Evolutionary conservation across 768 basidiomycete genomes (phyloP).

Genomic region (Gymnopilus junonius): DNA sequence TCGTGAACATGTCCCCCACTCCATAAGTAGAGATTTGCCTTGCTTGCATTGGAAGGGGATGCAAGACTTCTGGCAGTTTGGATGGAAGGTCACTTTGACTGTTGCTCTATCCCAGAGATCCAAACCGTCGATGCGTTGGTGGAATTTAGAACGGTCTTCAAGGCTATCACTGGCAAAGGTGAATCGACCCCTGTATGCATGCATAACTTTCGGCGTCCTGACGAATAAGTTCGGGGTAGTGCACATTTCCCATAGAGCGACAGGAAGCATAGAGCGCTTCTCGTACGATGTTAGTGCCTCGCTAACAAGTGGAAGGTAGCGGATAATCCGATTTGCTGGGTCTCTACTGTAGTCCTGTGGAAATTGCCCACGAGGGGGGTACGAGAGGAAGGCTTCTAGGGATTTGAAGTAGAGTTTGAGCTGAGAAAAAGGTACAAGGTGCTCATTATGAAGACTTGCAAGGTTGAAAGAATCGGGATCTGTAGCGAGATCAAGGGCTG

Average conservation of each 20-base stretch:
- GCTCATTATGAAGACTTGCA: not conserved
- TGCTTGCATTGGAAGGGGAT: not conserved
- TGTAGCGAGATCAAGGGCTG: not conserved
- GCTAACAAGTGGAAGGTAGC: not conserved
- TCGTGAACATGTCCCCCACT: not conserved
- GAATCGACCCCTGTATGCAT: not conserved
- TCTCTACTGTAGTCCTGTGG: not conserved
- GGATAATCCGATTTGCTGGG: not conserved
- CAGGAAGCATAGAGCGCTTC: not conserved
- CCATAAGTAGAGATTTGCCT: not conserved
- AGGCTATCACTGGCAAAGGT: not conserved
- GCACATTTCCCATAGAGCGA: not conserved
- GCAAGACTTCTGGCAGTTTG: not conserved
- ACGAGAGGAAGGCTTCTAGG: not conserved
- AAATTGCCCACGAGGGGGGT: not conserved
- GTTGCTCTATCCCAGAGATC: not conserved
- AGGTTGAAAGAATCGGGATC: not conserved
- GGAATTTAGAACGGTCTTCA: not conserved
- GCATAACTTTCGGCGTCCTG: not conserved
- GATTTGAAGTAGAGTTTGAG: not conserved
- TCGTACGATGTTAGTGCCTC: not conserved
- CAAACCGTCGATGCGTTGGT: not conserved
- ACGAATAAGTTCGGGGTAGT: not conserved
- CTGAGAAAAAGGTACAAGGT: not conserved
- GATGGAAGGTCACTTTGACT: not conserved